Conservation (phyloP, 148 eudicot species). For the Rhododendron griersonianum region DNA sequence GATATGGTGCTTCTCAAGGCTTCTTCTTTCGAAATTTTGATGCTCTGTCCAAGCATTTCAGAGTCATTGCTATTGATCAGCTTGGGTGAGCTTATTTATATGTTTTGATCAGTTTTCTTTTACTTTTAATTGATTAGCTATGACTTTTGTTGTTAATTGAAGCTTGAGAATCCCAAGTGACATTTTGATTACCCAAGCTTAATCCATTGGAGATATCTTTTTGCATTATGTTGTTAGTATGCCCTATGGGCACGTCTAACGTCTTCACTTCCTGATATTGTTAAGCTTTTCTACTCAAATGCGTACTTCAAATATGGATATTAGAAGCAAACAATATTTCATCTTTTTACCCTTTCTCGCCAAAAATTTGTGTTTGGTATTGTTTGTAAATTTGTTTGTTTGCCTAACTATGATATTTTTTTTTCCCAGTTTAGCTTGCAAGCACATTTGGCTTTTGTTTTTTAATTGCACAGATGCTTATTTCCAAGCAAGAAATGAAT, state of each 20-base stretch:
- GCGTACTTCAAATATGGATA: not conserved
- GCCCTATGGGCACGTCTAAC: not conserved
- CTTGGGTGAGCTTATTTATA: constrained; percentile 57
- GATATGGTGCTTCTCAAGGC: constrained; percentile 96
- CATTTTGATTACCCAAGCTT: not conserved
- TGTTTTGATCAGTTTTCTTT: not conserved
- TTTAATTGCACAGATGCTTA: not conserved
- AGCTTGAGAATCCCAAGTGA: not conserved
- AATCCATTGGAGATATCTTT: not conserved
- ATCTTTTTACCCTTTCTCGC: not conserved
- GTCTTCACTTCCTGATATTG: not conserved
- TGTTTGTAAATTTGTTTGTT: too few species aligned
- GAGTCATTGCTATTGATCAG: constrained; percentile 92
- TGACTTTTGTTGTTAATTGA: not conserved
- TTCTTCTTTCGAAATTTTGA: constrained; percentile 97
- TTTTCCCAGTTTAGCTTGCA: not conserved
- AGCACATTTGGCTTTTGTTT: not conserved
- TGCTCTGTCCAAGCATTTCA: constrained; percentile 66
- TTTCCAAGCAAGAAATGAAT: not conserved
- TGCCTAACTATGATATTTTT: not conserved
- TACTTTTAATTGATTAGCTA: not conserved
- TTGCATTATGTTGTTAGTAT: not conserved
- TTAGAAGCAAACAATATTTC: not conserved
- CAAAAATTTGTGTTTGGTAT: not conserved
- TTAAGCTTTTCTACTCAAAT: not conserved